Evolutionary conservation across 192 early-diverging fungal genomes (phyloP).

Genomic region (Mortierella antarctica): DNA sequence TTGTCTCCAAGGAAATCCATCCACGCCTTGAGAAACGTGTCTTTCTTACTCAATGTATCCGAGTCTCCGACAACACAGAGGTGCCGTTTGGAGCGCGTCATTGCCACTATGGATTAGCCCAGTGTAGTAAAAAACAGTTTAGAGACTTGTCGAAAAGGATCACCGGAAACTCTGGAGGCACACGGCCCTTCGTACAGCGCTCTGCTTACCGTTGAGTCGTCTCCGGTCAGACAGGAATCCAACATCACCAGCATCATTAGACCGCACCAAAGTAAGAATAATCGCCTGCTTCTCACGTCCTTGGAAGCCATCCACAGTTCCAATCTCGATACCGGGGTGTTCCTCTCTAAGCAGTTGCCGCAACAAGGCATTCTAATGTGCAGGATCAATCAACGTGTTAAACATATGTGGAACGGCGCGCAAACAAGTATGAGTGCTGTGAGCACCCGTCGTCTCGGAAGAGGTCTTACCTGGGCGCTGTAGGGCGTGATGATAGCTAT

Average conservation of each 20-base stretch:
- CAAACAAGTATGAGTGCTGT: too few species aligned
- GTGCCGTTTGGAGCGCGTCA: constrained; percentile 89
- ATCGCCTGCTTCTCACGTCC: constrained; percentile 93
- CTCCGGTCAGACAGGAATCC: constrained; percentile 88
- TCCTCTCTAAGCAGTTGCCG: constrained; percentile 58
- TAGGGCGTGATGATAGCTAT: constrained; percentile 94
- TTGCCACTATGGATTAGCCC: constrained; percentile 66
- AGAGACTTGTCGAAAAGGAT: not conserved
- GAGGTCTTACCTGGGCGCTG: constrained; percentile 75
- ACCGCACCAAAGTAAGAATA: constrained; percentile 82
- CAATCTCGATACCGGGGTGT: constrained; percentile 79
- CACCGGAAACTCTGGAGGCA: not conserved
- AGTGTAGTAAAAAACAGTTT: not conserved
- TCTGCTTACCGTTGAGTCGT: constrained; percentile 78
- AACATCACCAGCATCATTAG: constrained; percentile 79
- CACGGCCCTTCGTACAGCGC: not conserved
- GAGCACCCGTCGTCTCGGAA: too few species aligned
- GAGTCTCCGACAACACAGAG: constrained; percentile 86
- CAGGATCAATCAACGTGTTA: not conserved
- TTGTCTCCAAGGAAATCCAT: constrained; percentile 59
- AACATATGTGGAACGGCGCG: not conserved
- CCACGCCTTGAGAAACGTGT: constrained; percentile 62
- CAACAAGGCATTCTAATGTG: constrained; percentile 35
- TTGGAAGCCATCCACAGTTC: constrained; percentile 91
- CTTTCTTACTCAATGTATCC: constrained; percentile 67